These are phyloP conservation scores for Metschnikowia koreensis DNA, from an alignment of 805 yeast species.

Conservation along the genomic window DNA sequence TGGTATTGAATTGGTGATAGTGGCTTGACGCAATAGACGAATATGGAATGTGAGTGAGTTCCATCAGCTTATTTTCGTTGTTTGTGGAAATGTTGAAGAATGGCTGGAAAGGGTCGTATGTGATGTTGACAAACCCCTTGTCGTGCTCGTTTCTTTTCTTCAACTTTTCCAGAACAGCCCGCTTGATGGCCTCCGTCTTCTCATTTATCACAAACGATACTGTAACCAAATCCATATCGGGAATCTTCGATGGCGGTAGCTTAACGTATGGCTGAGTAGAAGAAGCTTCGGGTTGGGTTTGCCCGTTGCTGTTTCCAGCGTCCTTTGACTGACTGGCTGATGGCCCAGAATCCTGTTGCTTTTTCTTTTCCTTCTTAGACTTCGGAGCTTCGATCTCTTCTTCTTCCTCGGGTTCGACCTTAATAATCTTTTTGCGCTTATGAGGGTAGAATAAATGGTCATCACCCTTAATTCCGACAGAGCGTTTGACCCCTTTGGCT, in stretches of 20 bases:
- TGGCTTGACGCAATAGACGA: conserved; percentile 72
- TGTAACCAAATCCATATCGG: conserved; percentile 85
- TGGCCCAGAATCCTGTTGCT: conserved; percentile 13
- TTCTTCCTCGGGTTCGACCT: conserved; percentile 36
- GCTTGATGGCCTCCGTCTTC: conserved; percentile 72
- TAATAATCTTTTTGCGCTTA: conserved; percentile 57
- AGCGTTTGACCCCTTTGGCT: conserved; percentile 72
- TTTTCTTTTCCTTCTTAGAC: conserved; percentile 16
- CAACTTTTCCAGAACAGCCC: conserved; percentile 84
- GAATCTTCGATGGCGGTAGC: conserved; percentile 85
- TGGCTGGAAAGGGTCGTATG: conserved; percentile 86
- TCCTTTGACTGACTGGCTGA: conserved; percentile 18
- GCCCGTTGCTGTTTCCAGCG: conserved; percentile 11
- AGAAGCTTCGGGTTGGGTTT: conserved; percentile 22
- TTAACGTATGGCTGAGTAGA: conserved; percentile 77
- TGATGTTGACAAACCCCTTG: conserved; percentile 74
- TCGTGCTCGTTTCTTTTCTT: conserved; percentile 69
- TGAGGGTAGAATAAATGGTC: conserved; percentile 80
- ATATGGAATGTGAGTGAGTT: conserved; percentile 68
- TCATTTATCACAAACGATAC: conserved; percentile 71
- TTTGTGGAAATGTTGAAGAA: conserved; percentile 63
- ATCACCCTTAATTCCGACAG: conserved; percentile 73
- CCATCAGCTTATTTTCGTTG: conserved; percentile 44
- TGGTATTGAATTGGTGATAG: conserved; percentile 60
- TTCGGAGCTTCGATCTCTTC: conserved; percentile 14